Conservation (phyloP, 1,284 basidiomycete genomes). For the Vanrija sp. region DNA sequence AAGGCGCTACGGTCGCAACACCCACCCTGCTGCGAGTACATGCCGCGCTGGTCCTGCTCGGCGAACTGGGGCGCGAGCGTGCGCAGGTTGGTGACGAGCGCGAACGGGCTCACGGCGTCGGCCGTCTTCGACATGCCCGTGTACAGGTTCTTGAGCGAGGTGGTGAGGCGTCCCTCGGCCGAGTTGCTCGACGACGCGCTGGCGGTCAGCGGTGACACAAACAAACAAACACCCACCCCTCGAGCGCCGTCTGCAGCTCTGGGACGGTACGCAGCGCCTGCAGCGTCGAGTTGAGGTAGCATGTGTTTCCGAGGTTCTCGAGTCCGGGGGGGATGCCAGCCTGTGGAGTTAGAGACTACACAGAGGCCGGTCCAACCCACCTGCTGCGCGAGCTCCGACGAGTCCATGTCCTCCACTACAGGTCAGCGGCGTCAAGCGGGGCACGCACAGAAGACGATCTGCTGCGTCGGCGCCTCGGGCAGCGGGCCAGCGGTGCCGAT, state of each 20-base stretch:
- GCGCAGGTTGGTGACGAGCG: conserved; percentile 69
- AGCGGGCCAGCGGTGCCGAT: conserved; percentile 89
- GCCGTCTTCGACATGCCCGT: conserved; percentile 68
- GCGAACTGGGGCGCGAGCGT: conserved; percentile 87
- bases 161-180: conserved; percentile 49
- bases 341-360: conserved; percentile 44
- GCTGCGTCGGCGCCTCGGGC: conserved; percentile 76
- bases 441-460: conserved; percentile 62
- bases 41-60: conserved; percentile 60
- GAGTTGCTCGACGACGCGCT: conserved; percentile 21
- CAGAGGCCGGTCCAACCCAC: too few relatives aligned
- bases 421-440: conserved; percentile 46
- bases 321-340: conserved; percentile 54
- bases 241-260: conserved; percentile 71
- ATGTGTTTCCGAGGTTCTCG: conserved; percentile 43
- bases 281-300: conserved; percentile 90
- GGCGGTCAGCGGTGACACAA: neutral
- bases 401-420: conserved; percentile 71
- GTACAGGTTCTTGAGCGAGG: conserved; percentile 70
- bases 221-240: conserved; percentile 51
- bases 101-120: conserved; percentile 69
- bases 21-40: conserved; percentile 82
- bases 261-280: conserved; percentile 89
- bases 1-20: too few relatives aligned
- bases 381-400: conserved; percentile 70